Conservation (phyloP, 1,284 basidiomycete genomes). For the Leccinum insigne region DNA sequence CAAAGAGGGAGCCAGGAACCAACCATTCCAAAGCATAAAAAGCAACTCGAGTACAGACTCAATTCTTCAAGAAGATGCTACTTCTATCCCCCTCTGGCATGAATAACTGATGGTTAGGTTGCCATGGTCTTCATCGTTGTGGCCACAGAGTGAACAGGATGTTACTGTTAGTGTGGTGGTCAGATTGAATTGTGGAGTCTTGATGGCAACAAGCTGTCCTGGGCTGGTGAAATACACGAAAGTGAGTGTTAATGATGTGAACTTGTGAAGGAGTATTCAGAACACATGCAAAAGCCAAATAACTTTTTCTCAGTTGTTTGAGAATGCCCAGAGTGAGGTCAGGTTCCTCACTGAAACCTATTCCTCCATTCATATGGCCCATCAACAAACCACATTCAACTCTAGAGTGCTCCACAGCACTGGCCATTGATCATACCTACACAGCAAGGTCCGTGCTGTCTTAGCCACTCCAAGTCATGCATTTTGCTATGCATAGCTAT, state of each 20-base stretch:
- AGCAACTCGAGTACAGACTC: neutral
- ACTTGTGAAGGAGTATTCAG: too few relatives aligned
- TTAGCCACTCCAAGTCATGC: neutral
- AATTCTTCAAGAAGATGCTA: neutral
- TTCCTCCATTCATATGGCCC: too few relatives aligned
- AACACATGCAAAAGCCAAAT: too few relatives aligned
- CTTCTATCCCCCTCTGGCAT: neutral
- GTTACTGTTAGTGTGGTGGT: neutral
- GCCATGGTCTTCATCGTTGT: neutral
- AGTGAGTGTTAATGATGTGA: too few relatives aligned
- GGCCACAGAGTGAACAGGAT: neutral
- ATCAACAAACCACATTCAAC: neutral
- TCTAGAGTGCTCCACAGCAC: neutral
- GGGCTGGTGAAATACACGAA: neutral
- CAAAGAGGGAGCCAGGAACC: neutral
- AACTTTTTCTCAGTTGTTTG: too few relatives aligned
- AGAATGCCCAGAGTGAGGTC: too few relatives aligned
- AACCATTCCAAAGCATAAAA: neutral
- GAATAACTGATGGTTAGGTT: neutral
- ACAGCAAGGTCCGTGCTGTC: neutral
- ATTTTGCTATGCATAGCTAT: neutral
- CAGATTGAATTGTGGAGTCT: neutral
- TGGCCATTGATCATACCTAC: neutral
- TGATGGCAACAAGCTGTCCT: neutral
- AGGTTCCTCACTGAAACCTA: too few relatives aligned